Percentiles rank a stretch among this genome's conserved stretches.
Conservation (phyloP, 2,329 filamentous ascomycete species). For the Tolypocladium nubicola region DNA sequence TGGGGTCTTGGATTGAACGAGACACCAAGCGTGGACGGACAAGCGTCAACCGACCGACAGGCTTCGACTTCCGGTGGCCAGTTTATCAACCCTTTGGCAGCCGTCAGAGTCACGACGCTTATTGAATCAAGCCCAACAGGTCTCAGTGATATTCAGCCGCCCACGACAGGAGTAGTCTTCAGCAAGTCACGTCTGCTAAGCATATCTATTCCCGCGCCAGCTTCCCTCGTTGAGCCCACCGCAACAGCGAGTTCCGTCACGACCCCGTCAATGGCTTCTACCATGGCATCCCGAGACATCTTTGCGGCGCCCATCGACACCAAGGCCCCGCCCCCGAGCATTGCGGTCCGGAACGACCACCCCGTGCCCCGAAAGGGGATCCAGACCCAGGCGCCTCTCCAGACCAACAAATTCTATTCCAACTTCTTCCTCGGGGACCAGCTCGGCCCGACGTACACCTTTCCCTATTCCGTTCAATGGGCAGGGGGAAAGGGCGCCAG, state of each 20-base stretch:
- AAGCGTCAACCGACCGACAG: no score
- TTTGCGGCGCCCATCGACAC: slow-evolving; percentile 46
- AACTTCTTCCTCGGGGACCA: slow-evolving; percentile 74
- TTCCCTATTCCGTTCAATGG: slow-evolving; percentile 66
- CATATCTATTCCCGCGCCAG: background rate
- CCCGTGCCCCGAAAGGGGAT: slow-evolving; percentile 46
- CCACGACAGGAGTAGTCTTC: background rate
- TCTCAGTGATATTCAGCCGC: background rate
- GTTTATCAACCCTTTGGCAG: no score
- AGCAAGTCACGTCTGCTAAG: background rate
- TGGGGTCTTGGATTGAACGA: no score
- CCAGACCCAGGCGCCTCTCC: slow-evolving; percentile 36
- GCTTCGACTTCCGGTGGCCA: no score
- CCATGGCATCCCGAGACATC: slow-evolving; percentile 32
- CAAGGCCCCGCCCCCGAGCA: slow-evolving; percentile 35
- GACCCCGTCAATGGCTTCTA: background rate
- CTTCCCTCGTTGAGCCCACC: background rate
- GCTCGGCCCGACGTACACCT: slow-evolving; percentile 57
- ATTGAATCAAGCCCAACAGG: background rate
- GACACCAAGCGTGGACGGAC: background rate
- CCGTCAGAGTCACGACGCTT: background rate
- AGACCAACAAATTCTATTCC: slow-evolving; percentile 73
- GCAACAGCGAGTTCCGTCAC: background rate
- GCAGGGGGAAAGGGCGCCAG: slow-evolving; percentile 50
- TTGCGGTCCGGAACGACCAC: slow-evolving; percentile 41